Conservation (phyloP, 164 flowering plant species). For the Chimonanthus salicifolius region DNA sequence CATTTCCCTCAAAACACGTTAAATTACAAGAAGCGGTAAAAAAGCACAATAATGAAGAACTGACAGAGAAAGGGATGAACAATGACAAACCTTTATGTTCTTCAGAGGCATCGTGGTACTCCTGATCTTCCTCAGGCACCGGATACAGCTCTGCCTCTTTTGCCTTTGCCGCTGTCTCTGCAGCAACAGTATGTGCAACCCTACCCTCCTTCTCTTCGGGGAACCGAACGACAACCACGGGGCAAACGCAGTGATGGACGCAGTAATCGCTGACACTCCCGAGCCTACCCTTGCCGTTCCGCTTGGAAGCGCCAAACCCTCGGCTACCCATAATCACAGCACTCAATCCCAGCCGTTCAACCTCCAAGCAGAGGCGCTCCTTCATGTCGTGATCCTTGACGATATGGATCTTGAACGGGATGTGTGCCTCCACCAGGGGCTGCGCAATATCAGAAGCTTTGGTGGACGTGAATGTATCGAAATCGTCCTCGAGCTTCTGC, state of each 20-base stretch:
- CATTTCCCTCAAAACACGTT: neutral
- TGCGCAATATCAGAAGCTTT: conserved; percentile 47
- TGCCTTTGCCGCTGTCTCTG: neutral
- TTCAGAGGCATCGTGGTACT: conserved; percentile 42
- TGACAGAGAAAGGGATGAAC: neutral
- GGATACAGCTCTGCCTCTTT: conserved; percentile 26
- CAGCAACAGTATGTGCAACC: conserved; percentile 7
- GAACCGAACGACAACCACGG: conserved; percentile 73
- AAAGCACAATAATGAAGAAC: neutral
- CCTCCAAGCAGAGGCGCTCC: conserved; percentile 77
- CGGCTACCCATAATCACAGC: conserved; percentile 84
- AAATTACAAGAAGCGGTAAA: neutral
- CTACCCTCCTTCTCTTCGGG: conserved; percentile 42
- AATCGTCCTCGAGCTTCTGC: conserved; percentile 60
- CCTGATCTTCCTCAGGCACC: conserved; percentile 41
- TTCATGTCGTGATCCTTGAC: conserved; percentile 83
- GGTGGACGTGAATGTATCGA: conserved; percentile 44
- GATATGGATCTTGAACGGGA: conserved; percentile 60
- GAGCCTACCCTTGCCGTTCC: conserved; percentile 39
- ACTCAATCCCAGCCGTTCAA: conserved; percentile 67
- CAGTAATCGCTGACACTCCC: conserved; percentile 87
- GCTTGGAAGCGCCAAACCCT: conserved; percentile 55
- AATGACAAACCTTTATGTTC: conserved; percentile 24
- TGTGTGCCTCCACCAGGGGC: conserved; percentile 49
- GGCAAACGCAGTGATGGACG: conserved; percentile 77